Evolutionary conservation across 2,329 filamentous ascomycete species (phyloP).

Genomic region (Pestalotiopsis sp.): DNA sequence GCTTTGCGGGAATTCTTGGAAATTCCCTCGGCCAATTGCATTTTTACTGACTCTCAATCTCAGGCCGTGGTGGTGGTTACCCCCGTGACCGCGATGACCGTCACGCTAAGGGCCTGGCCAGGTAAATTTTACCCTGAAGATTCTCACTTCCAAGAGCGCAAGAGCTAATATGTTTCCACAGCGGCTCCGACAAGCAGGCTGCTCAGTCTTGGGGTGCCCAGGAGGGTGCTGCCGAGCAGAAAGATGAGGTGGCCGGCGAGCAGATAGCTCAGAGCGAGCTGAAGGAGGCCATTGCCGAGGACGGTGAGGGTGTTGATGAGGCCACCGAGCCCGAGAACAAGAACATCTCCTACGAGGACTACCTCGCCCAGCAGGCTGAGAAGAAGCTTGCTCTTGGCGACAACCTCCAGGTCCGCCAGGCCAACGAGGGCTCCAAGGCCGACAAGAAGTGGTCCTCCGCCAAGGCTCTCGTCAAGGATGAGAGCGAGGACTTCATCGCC

Average conservation of each 20-base stretch:
- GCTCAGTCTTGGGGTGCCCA: constrained; percentile 87
- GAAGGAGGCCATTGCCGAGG: constrained; percentile 66
- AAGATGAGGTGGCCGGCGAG: constrained; percentile 90
- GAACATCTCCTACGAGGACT: constrained; percentile 86
- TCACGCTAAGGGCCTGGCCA: constrained; percentile 49
- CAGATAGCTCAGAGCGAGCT: constrained; percentile 84
- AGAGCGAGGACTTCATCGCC: constrained; percentile 77
- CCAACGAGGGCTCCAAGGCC: constrained; percentile 87
- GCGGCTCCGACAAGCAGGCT: constrained; percentile 84
- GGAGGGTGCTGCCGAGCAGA: constrained; percentile 81
- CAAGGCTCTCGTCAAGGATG: constrained; percentile 69
- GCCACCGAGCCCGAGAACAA: constrained; percentile 77
- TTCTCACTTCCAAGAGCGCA: neutral
- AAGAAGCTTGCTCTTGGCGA: constrained; percentile 76
- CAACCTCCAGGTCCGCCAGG: constrained; percentile 73
- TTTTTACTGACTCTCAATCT: neutral
- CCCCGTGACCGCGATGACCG: constrained; percentile 59
- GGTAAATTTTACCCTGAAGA: constrained; percentile 37
- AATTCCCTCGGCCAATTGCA: neutral
- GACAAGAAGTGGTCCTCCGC: constrained; percentile 94
- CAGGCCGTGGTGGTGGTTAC: constrained; percentile 57
- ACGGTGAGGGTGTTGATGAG: constrained; percentile 40
- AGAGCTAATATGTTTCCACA: constrained; percentile 26
- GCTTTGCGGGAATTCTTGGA: neutral
- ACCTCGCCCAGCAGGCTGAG: constrained; percentile 72